A percentile compares a stretch with the other conserved stretches of the same genome.
phyloP scores from a whole-genome alignment of 192 early-diverging fungal genomes.

The Coemansia erecta region DNA sequence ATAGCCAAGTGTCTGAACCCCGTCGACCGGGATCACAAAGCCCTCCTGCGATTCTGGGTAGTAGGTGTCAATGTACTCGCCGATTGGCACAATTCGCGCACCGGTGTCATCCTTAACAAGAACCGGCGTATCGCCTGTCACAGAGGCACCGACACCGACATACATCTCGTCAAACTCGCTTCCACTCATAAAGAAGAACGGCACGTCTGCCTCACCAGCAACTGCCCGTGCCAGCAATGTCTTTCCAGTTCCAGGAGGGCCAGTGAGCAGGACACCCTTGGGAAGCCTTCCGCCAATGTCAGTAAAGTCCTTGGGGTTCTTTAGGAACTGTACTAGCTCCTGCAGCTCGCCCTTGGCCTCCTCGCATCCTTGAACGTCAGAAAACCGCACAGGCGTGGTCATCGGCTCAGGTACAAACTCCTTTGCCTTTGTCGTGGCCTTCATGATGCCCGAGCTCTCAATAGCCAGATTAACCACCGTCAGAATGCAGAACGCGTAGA shows the following conservation, averaged over 20 bases:
- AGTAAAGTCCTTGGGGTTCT: constrained; percentile 86
- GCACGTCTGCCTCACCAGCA: constrained; percentile 95
- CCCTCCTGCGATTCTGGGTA: constrained; percentile 33
- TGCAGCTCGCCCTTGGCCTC: constrained; percentile 97
- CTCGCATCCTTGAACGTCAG: constrained; percentile 95
- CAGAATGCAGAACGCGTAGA: constrained; percentile 66
- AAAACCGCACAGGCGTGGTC: constrained; percentile 67
- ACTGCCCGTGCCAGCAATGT: constrained; percentile 95
- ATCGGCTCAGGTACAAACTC: constrained; percentile 38
- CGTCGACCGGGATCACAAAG: constrained; percentile 39
- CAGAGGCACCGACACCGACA: constrained; percentile 89
- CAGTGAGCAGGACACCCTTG: constrained; percentile 85
- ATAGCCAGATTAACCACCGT: constrained; percentile 66
- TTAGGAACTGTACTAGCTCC: constrained; percentile 94
- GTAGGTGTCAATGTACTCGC: constrained; percentile 40
- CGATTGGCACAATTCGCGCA: constrained; percentile 31
- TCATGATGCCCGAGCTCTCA: constrained; percentile 69
- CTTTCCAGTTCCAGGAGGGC: constrained; percentile 97
- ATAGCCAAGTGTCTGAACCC: constrained; percentile 48
- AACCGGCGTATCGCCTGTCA: constrained; percentile 52
- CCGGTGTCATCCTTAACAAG: constrained; percentile 31
- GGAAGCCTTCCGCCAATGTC: constrained; percentile 93
- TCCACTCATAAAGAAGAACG: constrained; percentile 99
- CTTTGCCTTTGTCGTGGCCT: constrained; percentile 43
- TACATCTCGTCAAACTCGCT: constrained; percentile 99